These are phyloP conservation scores for Trichoderma polysporum DNA, from an alignment of 2,329 filamentous ascomycete species.

Conservation along the genomic window DNA sequence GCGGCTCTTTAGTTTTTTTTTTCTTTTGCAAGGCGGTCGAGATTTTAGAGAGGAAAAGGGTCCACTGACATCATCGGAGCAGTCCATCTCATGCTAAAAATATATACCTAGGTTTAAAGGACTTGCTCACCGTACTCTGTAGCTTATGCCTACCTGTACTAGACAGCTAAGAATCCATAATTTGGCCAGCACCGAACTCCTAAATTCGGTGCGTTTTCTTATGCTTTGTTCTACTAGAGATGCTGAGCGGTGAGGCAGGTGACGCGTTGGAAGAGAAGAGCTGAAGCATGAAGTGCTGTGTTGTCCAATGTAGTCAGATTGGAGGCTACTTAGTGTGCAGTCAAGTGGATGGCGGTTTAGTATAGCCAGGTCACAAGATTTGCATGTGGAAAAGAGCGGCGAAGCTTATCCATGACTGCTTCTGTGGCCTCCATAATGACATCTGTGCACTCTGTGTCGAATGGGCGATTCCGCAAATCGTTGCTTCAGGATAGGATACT, in stretches of 20 bases:
- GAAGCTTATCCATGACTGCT: neutral
- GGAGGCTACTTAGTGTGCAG: neutral
- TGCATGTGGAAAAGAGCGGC: neutral
- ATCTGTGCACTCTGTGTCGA: neutral
- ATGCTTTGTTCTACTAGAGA: neutral
- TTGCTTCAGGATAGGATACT: neutral
- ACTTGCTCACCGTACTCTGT: neutral
- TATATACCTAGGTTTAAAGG: neutral
- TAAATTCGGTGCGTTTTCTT: neutral
- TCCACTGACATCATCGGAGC: slow-evolving; percentile 8
- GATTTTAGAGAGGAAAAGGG: neutral
- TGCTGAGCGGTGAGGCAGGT: neutral
- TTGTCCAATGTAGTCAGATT: neutral
- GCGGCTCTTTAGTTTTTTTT: neutral
- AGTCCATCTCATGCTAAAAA: neutral
- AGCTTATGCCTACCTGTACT: neutral
- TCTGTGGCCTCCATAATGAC: no score
- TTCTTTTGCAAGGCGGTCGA: neutral
- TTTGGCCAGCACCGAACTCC: neutral
- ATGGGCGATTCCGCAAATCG: neutral
- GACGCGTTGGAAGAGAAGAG: neutral
- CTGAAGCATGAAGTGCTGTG: neutral
- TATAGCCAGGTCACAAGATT: neutral
- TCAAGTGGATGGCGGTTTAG: neutral
- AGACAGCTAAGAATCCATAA: neutral